These are phyloP conservation scores for Pseudogymnoascus sp. DNA, from an alignment of 2,329 filamentous ascomycete genomes.

Conservation along the genomic window DNA sequence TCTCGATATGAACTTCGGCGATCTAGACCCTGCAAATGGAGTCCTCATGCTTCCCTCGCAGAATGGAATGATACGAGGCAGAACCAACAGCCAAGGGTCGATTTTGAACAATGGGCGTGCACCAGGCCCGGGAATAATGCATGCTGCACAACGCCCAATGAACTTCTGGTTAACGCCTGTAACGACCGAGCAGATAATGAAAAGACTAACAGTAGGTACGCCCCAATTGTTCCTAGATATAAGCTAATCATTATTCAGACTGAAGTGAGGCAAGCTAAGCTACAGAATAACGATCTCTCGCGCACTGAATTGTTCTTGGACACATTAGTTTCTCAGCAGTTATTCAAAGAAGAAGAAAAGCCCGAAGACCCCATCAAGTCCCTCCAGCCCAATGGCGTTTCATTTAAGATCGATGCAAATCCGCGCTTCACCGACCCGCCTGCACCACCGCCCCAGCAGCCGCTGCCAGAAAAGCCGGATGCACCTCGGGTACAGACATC, in stretches of 20 bases:
- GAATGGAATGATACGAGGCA: conserved; percentile 60
- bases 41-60: conserved; percentile 62
- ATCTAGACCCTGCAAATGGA: conserved; percentile 73
- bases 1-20: conserved; percentile 83
- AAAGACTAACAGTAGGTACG: conserved; percentile 41
- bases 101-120: conserved; percentile 52
- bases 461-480: conserved; percentile 87
- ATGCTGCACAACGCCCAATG: conserved; percentile 63
- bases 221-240: not conserved
- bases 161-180: conserved; percentile 83
- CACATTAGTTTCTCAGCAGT: conserved; percentile 65
- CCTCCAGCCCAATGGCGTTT: conserved; percentile 37
- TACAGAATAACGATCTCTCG: conserved; percentile 78
- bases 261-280: conserved; percentile 82
- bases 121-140: conserved; percentile 44
- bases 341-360: conserved; percentile 50
- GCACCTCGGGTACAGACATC: conserved; percentile 41
- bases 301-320: conserved; percentile 77
- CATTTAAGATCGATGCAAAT: conserved; percentile 62
- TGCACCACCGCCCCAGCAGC: conserved; percentile 86
- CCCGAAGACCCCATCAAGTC: conserved; percentile 40
- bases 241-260: conserved; percentile 41
- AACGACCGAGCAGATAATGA: conserved; percentile 90
- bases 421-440: conserved; percentile 87
- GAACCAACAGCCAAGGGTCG: conserved; percentile 59